These are phyloP conservation scores for Linaria vulgaris DNA, from an alignment of 257 asterid genomes.

Conservation along the genomic window DNA sequence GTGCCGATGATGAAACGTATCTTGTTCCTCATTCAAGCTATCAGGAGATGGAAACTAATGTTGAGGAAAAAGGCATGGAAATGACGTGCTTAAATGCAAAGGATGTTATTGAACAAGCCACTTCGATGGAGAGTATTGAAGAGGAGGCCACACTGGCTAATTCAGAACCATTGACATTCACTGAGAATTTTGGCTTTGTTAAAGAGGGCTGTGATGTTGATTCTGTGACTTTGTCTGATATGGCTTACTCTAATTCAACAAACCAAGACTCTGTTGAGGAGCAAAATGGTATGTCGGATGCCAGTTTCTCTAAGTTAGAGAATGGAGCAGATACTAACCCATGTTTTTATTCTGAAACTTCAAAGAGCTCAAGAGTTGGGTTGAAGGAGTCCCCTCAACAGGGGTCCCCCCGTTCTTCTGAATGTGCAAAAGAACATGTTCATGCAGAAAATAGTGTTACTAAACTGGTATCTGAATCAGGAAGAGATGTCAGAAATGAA, in stretches of 20 bases:
- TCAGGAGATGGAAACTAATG: slow-evolving; percentile 26
- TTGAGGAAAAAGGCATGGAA: slow-evolving; percentile 31
- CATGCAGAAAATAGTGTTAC: slow-evolving; percentile 15
- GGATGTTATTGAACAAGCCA: slow-evolving; percentile 27
- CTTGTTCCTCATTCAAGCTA: slow-evolving; percentile 23
- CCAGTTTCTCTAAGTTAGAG: slow-evolving; percentile 20
- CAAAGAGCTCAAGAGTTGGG: slow-evolving; percentile 26
- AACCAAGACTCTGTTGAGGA: slow-evolving; percentile 28
- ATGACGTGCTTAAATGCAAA: slow-evolving; percentile 30
- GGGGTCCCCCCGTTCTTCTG: slow-evolving; percentile 20
- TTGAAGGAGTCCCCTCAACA: slow-evolving; percentile 24
- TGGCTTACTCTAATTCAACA: slow-evolving; percentile 26
- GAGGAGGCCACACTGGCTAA: slow-evolving; percentile 26
- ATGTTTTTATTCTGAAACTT: slow-evolving; percentile 25
- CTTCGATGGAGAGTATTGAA: slow-evolving; percentile 27
- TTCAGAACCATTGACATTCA: slow-evolving; percentile 25
- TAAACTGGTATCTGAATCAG: slow-evolving; percentile 28
- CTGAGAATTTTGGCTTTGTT: slow-evolving; percentile 21
- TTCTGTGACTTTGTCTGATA: slow-evolving; percentile 32
- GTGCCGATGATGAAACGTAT: slow-evolving; percentile 23
- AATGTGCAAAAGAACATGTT: slow-evolving; percentile 23
- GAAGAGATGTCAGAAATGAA: slow-evolving; percentile 24
- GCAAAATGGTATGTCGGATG: slow-evolving; percentile 17
- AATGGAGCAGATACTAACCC: slow-evolving; percentile 21
- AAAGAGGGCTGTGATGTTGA: slow-evolving; percentile 25